Percentiles rank a stretch among this genome's conserved stretches.
Conservation (phyloP, 768 basidiomycete genomes). For the Rhizopogon sp. region DNA sequence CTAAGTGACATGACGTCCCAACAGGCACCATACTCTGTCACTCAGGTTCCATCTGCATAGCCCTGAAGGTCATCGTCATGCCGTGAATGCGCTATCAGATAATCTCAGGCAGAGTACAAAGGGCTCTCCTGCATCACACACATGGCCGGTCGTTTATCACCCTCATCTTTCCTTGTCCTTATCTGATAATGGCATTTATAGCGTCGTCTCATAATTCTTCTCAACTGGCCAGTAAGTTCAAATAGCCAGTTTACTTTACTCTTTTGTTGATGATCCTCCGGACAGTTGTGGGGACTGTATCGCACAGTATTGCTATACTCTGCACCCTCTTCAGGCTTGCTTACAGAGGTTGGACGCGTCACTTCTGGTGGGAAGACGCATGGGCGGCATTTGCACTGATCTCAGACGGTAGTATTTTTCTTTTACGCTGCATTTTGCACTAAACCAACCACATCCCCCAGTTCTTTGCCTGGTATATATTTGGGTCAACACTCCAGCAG, state of each 20-base stretch:
- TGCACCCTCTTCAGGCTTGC: constrained; percentile 18
- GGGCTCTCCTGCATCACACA: not conserved
- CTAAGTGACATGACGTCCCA: not conserved
- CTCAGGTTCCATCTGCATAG: not conserved
- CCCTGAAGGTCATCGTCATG: not conserved
- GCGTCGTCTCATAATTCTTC: not conserved
- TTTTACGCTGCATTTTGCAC: not conserved
- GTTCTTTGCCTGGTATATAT: constrained; percentile 8
- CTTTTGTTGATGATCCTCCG: not conserved
- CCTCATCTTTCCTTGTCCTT: not conserved
- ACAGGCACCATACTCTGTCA: not conserved
- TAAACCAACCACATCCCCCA: not conserved
- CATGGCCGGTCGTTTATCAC: not conserved
- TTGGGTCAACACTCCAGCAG: not conserved
- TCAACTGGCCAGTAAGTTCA: not conserved
- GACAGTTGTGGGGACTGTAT: constrained; percentile 11
- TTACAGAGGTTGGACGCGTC: constrained; percentile 14
- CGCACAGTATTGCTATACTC: constrained; percentile 18
- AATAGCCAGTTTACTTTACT: not conserved
- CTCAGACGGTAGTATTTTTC: constrained; percentile 4
- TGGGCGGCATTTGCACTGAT: constrained; percentile 13
- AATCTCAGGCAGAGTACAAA: not conserved
- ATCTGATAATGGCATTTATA: not conserved
- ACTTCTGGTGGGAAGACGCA: constrained; percentile 22
- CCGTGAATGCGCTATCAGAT: not conserved